Conservation (phyloP, 2,329 filamentous ascomycete genomes). For the Huntiella omanensis region DNA sequence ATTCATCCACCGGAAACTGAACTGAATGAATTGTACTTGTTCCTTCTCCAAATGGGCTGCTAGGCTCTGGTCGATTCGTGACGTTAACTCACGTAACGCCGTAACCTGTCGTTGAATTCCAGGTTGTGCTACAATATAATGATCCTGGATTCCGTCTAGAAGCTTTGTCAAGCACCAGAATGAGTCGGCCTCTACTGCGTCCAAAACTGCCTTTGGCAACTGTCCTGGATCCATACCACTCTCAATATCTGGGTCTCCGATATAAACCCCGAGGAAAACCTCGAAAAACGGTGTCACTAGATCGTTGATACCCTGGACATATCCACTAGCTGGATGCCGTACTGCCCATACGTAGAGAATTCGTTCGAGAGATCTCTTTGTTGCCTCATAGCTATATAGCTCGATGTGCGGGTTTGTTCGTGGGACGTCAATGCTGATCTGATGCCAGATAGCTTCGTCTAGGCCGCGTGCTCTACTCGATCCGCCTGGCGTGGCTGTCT, state of each 20-base stretch:
- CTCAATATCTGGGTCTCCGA: conserved; percentile 83
- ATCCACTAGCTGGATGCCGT: conserved; percentile 87
- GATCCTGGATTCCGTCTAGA: conserved; percentile 96
- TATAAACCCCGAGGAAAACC: conserved; percentile 86
- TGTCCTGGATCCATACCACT: conserved; percentile 94
- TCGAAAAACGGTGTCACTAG: conserved; percentile 96
- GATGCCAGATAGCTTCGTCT: conserved; percentile 97
- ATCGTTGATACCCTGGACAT: conserved; percentile 97
- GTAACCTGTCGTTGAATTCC: conserved; percentile 90
- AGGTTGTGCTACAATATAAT: conserved; percentile 94
- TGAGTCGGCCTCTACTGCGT: conserved; percentile 91
- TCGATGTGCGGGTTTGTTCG: conserved; percentile 92
- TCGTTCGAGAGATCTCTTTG: conserved; percentile 79
- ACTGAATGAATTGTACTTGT: conserved; percentile 95
- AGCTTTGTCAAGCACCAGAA: conserved; percentile 98
- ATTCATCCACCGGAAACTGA: conserved; percentile 99
- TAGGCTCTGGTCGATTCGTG: conserved; percentile 66
- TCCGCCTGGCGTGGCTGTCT: conserved; percentile 11
- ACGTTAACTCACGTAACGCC: conserved; percentile 73
- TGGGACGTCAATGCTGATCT: conserved; percentile 96
- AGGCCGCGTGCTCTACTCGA: conserved; percentile 40
- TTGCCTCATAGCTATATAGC: conserved; percentile 88
- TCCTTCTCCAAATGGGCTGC: conserved; percentile 81
- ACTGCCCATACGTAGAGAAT: conserved; percentile 98
- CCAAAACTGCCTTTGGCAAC: conserved; percentile 71